Percentiles rank a stretch among this genome's conserved stretches.
These are phyloP conservation scores for Barnettozyma siamensis DNA, from an alignment of 805 yeast genomes.

Conservation along the genomic window DNA sequence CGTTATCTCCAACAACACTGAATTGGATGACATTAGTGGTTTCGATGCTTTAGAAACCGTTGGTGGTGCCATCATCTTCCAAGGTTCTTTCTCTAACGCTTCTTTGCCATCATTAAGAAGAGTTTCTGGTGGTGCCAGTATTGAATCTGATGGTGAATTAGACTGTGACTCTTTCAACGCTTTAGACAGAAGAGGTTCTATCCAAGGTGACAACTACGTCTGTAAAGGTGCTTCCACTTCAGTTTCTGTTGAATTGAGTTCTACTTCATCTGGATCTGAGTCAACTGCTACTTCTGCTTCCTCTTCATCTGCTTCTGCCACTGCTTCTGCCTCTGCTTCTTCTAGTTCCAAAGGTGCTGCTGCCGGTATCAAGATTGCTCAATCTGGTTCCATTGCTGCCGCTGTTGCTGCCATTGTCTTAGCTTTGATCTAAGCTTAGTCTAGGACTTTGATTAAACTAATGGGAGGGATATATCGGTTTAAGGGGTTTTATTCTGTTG, in stretches of 20 bases:
- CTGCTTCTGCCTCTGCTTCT: slow-evolving; percentile 13
- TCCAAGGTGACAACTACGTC: slow-evolving; percentile 84
- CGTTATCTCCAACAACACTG: slow-evolving; percentile 78
- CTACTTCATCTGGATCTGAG: slow-evolving; percentile 17
- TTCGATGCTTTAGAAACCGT: slow-evolving; percentile 69
- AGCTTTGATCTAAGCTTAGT: slow-evolving; percentile 40
- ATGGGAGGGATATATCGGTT: neutral
- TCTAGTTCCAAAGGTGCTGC: slow-evolving; percentile 31
- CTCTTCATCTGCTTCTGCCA: slow-evolving; percentile 23
- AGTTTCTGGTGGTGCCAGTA: slow-evolving; percentile 88
- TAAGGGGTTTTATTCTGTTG: neutral
- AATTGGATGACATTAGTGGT: slow-evolving; percentile 58
- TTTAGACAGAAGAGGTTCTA: slow-evolving; percentile 70
- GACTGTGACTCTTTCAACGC: slow-evolving; percentile 73
- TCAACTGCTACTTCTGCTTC: slow-evolving; percentile 18
- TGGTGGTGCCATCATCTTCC: slow-evolving; percentile 82
- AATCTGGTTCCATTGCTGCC: slow-evolving; percentile 42
- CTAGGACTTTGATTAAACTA: neutral
- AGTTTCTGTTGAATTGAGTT: slow-evolving; percentile 35
- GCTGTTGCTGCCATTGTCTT: slow-evolving; percentile 37
- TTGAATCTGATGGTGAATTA: slow-evolving; percentile 72
- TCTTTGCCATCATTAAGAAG: slow-evolving; percentile 65
- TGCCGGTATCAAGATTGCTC: slow-evolving; percentile 36
- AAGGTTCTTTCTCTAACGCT: slow-evolving; percentile 79
- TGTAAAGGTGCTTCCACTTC: slow-evolving; percentile 61